Conservation (phyloP, 345 rosid genomes). For the Trapa incisa region DNA sequence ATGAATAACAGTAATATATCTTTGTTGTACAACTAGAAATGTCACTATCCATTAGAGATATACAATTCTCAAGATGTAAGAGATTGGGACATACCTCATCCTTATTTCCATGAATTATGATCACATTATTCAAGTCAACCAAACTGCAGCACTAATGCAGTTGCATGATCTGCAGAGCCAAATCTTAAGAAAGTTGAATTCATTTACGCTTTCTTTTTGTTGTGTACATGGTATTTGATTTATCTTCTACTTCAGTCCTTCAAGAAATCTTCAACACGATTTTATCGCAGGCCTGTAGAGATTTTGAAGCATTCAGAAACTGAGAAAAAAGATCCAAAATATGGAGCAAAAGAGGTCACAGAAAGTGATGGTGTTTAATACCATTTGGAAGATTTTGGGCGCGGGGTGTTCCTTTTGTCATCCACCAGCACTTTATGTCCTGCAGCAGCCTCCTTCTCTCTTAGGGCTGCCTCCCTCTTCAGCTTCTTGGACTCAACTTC, state of each 20-base stretch:
- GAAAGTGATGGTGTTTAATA: not conserved
- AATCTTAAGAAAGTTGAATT: not conserved
- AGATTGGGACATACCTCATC: too few relatives aligned
- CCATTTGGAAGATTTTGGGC: constrained; percentile 1
- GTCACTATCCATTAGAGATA: too few relatives aligned
- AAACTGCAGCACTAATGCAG: not conserved
- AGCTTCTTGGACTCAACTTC: constrained; percentile 68
- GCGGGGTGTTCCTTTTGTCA: constrained; percentile 17
- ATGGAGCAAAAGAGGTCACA: not conserved
- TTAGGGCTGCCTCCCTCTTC: constrained; percentile 62
- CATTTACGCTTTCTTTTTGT: not conserved
- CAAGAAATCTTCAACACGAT: not conserved
- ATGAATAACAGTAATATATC: too few relatives aligned
- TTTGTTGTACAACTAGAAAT: too few relatives aligned
- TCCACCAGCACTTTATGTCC: constrained; percentile 18
- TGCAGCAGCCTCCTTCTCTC: constrained; percentile 42
- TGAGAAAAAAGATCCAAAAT: not conserved
- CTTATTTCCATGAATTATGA: not conserved
- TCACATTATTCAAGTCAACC: not conserved
- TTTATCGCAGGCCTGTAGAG: not conserved
- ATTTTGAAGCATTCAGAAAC: not conserved
- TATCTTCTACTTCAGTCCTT: not conserved
- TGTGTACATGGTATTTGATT: not conserved
- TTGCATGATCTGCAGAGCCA: not conserved
- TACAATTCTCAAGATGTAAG: too few relatives aligned